phyloP scores from a whole-genome alignment of 306 rosid species.

The Albizia julibrissin region DNA sequence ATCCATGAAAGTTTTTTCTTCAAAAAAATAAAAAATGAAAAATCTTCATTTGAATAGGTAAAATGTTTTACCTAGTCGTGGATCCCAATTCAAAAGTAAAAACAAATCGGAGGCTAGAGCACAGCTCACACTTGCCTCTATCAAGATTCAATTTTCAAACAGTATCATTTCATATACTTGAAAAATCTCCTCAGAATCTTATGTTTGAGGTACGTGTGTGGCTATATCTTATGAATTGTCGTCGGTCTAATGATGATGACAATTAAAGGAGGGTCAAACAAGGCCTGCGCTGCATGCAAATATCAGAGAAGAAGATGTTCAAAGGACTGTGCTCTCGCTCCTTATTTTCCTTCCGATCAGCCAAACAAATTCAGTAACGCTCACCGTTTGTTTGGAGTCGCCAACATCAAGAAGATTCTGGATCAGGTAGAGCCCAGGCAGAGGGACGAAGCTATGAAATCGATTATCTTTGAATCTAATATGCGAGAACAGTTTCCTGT shows the following conservation, averaged over 20 bases:
- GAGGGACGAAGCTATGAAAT: slow-evolving; percentile 56
- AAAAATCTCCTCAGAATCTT: too few relatives aligned
- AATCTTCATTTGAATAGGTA: background rate
- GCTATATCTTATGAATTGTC: too few relatives aligned
- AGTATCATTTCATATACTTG: too few relatives aligned
- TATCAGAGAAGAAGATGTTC: slow-evolving; percentile 58
- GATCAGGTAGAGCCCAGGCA: background rate
- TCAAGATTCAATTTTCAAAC: too few relatives aligned
- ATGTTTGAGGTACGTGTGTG: too few relatives aligned
- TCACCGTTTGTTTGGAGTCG: slow-evolving; percentile 64
- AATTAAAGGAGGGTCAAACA: slow-evolving; percentile 56
- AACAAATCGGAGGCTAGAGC: too few relatives aligned
- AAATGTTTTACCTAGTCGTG: background rate
- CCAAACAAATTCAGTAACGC: slow-evolving; percentile 51
- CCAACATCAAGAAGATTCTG: slow-evolving; percentile 47
- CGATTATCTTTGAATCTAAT: slow-evolving; percentile 56
- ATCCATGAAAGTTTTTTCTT: too few relatives aligned
- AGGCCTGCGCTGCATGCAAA: slow-evolving; percentile 76
- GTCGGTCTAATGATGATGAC: slow-evolving; percentile 24
- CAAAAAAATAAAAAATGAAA: too few relatives aligned
- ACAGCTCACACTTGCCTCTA: too few relatives aligned
- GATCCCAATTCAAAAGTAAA: too few relatives aligned
- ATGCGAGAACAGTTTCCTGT: slow-evolving; percentile 46
- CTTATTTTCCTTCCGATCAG: slow-evolving; percentile 58
- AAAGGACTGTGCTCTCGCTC: slow-evolving; percentile 50